A percentile compares a stretch with the other conserved stretches of the same genome.
Evolutionary conservation across 306 rosid species (phyloP).

Genomic region (Vigna trinervia): DNA sequence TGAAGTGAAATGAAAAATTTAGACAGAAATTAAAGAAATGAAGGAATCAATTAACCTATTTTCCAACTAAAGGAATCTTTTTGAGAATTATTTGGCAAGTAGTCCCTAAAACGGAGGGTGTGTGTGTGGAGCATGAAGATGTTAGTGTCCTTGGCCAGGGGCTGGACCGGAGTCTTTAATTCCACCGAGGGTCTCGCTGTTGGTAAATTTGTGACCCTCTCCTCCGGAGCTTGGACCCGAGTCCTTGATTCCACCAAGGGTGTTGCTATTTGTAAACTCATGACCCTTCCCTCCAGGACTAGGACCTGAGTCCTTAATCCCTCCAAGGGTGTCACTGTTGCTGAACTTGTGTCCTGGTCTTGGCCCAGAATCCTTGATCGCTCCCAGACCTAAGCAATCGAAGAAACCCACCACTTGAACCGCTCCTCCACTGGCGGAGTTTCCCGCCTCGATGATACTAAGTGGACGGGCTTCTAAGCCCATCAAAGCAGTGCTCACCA

Average conservation of each 20-base stretch:
- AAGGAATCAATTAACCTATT: conserved; percentile 37
- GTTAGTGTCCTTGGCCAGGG: conserved; percentile 41
- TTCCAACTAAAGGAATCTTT: neutral
- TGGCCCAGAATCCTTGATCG: conserved; percentile 50
- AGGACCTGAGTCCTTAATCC: conserved; percentile 40
- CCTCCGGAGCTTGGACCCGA: conserved; percentile 40
- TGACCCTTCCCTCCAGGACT: conserved; percentile 44
- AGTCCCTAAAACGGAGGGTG: neutral
- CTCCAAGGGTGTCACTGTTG: conserved; percentile 32
- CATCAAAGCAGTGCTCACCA: conserved; percentile 41
- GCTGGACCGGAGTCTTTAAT: conserved; percentile 45
- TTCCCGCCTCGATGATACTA: conserved; percentile 28
- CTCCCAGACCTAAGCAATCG: conserved; percentile 61
- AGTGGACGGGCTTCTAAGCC: conserved; percentile 61
- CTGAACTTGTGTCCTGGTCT: conserved; percentile 40
- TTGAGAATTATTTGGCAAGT: neutral
- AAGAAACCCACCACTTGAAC: conserved; percentile 44
- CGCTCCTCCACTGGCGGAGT: conserved; percentile 24
- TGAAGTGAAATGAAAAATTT: neutral
- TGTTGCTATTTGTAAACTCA: conserved; percentile 21
- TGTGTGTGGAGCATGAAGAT: neutral
- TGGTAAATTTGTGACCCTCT: conserved; percentile 47
- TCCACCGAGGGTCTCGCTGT: conserved; percentile 33
- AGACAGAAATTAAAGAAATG: neutral
- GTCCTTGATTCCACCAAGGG: conserved; percentile 44